phyloP scores from a whole-genome alignment of 306 rosid species.

The Biancaea sappan region DNA sequence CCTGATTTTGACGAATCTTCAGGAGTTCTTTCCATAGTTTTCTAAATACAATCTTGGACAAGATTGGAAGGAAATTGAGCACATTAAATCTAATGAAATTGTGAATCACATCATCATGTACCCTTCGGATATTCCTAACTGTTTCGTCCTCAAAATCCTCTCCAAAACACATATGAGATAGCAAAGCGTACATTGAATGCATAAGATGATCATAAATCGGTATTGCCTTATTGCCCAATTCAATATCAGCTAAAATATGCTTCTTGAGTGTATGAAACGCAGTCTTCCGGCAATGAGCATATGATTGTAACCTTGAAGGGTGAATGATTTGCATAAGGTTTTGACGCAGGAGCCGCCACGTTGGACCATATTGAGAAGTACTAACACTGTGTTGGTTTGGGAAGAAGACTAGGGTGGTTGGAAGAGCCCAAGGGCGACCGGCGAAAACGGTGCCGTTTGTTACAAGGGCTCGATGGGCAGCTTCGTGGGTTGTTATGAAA shows the following conservation, averaged over 20 bases:
- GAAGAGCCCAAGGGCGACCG: constrained; percentile 43
- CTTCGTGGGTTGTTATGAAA: constrained; percentile 47
- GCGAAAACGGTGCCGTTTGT: constrained; percentile 49
- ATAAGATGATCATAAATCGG: constrained; percentile 39
- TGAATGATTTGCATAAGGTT: constrained; percentile 45
- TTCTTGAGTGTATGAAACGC: constrained; percentile 30
- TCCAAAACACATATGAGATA: constrained; percentile 48
- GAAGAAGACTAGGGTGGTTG: constrained; percentile 36
- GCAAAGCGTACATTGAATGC: constrained; percentile 36
- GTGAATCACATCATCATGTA: constrained; percentile 26
- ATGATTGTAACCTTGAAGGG: constrained; percentile 40
- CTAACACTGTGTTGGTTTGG: constrained; percentile 34
- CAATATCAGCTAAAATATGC: constrained; percentile 16
- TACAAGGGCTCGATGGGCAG: constrained; percentile 52
- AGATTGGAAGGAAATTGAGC: constrained; percentile 44
- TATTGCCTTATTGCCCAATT: constrained; percentile 18
- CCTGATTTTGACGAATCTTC: constrained; percentile 40
- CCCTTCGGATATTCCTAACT: constrained; percentile 27
- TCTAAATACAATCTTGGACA: constrained; percentile 48
- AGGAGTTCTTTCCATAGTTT: constrained; percentile 43
- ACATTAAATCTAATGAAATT: constrained; percentile 48
- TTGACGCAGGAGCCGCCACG: constrained; percentile 53
- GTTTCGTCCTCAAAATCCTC: constrained; percentile 36
- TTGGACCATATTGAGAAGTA: constrained; percentile 47
- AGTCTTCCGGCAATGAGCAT: constrained; percentile 44